Base-by-base conservation (phyloP, 495 filamentous ascomycete genomes). In the Penicillium malachiteum region DNA sequence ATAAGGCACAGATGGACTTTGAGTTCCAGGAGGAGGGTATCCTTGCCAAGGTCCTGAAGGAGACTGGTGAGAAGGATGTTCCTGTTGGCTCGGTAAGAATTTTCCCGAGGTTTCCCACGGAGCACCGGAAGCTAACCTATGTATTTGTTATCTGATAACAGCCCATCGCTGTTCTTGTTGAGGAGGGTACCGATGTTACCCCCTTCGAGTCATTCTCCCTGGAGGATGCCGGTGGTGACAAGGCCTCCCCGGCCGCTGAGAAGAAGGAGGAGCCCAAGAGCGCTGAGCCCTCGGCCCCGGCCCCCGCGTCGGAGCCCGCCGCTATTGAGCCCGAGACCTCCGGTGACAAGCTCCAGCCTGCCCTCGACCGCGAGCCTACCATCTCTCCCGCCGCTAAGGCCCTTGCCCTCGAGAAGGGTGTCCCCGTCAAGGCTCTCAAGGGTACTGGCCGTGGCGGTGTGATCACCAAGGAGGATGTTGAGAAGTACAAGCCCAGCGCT, bases 1-100 rank as follows among this genome's bases (percentile, higher is more conserved):
- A 99, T 75, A 99, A 99, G 81, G 95, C 95, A 40, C 95, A 99
- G 75, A 99, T 99, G 95, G 95, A 99, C 80, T 99, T 99, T 66
- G 95, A 99, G 74, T 99, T 95, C 74, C 95, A 99, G 74, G 94
- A 99, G 60, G 94, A 99, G 69, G 94, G 95, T 78, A 81, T 96
- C 34, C 77, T 99, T 53, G 95, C 95, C 55, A 97, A 97, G 83
- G 83, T 97, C 56, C 74, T 99, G 71, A 96, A 91, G 78, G 89
- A 96, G 3, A 86, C 86, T 33, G 95, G 95, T 43, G 91, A 89
- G 74, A 97, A 97, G 79, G 95, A 97, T 70, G 81, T 99, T 58
- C 71, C 94, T 37, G 93, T 99, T 64, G 94, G 94, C 70, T 90
- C 90, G 71, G 94, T 98, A 84, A 73, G 92, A 48, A 62, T 44